Evolutionary conservation across 192 early-diverging fungal genomes (phyloP).

Genomic region (Geranomyces variabilis): DNA sequence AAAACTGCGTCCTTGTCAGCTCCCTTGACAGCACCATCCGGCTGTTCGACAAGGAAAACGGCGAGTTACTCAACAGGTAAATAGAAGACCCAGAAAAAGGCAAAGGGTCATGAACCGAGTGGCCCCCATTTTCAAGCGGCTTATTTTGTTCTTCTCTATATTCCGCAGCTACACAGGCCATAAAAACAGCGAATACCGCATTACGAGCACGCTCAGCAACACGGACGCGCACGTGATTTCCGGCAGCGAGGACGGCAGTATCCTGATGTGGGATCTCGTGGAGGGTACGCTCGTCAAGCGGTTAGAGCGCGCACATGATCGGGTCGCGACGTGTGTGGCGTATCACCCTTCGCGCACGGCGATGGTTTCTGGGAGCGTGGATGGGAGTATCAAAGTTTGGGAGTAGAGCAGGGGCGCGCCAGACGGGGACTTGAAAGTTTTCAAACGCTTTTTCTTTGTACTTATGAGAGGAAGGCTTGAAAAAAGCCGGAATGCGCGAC

Average conservation of each 20-base stretch:
- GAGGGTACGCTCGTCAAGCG: slow-evolving; percentile 56
- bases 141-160: not conserved
- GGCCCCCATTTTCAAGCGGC: too few relatives aligned
- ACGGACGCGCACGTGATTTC: slow-evolving; percentile 75
- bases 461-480: too few relatives aligned
- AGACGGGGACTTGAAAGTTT: too few relatives aligned
- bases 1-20: slow-evolving; percentile 74
- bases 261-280: slow-evolving; percentile 85
- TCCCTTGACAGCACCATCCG: slow-evolving; percentile 79
- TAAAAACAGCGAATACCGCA: slow-evolving; percentile 74
- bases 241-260: slow-evolving; percentile 87
- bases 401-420: too few relatives aligned
- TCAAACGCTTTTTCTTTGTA: too few relatives aligned
- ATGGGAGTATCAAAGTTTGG: slow-evolving; percentile 72
- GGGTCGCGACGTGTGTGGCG: slow-evolving; percentile 65
- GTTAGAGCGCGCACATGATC: slow-evolving; percentile 59
- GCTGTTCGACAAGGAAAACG: slow-evolving; percentile 80
- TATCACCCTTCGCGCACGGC: slow-evolving; percentile 67
- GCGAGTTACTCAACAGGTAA: slow-evolving; percentile 72
- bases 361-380: slow-evolving; percentile 70
- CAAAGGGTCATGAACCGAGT: not conserved
- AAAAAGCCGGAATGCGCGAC: too few relatives aligned
- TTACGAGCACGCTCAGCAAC: slow-evolving; percentile 70
- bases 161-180: slow-evolving; percentile 82
- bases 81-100: too few relatives aligned